Conservation (phyloP, 139 green algal species). For the Picochlorum sp. region DNA sequence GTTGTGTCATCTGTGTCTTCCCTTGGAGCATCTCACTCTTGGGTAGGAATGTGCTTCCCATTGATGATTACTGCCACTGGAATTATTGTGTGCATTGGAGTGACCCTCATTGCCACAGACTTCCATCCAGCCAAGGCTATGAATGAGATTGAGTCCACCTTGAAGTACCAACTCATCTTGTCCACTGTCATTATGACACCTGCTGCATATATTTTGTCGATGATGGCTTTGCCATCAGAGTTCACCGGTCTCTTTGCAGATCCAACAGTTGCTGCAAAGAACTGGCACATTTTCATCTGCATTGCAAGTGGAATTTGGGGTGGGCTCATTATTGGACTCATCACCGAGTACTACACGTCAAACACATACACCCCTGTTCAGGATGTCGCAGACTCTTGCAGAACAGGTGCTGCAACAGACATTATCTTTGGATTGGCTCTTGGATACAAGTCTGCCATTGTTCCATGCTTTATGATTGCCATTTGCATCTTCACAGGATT, state of each 20-base stretch:
- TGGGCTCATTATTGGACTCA: conserved; percentile 88
- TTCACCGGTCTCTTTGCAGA: conserved; percentile 58
- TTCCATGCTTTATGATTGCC: conserved; percentile 87
- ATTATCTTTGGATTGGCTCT: conserved; percentile 98
- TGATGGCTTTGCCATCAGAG: conserved; percentile 49
- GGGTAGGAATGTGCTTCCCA: conserved; percentile 74
- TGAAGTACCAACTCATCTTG: conserved; percentile 91
- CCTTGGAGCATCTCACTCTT: conserved; percentile 56
- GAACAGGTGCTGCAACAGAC: conserved; percentile 91
- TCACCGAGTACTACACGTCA: conserved; percentile 97
- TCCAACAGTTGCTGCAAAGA: conserved; percentile 58
- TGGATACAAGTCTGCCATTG: conserved; percentile 92
- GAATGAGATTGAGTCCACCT: conserved; percentile 74
- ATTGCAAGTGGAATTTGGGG: conserved; percentile 87
- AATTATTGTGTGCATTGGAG: conserved; percentile 86
- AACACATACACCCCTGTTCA: conserved; percentile 71
- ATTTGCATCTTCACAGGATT: conserved; percentile 81
- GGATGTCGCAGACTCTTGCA: conserved; percentile 90
- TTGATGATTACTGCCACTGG: conserved; percentile 73
- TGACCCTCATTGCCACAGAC: conserved; percentile 88
- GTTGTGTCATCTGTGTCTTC: conserved; percentile 73
- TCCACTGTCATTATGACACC: conserved; percentile 84
- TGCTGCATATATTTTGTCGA: conserved; percentile 37
- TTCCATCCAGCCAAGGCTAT: conserved; percentile 60
- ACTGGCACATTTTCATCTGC: conserved; percentile 92